Conservation (phyloP, 2,329 filamentous ascomycete genomes). For the Zymoseptoria tritici region DNA sequence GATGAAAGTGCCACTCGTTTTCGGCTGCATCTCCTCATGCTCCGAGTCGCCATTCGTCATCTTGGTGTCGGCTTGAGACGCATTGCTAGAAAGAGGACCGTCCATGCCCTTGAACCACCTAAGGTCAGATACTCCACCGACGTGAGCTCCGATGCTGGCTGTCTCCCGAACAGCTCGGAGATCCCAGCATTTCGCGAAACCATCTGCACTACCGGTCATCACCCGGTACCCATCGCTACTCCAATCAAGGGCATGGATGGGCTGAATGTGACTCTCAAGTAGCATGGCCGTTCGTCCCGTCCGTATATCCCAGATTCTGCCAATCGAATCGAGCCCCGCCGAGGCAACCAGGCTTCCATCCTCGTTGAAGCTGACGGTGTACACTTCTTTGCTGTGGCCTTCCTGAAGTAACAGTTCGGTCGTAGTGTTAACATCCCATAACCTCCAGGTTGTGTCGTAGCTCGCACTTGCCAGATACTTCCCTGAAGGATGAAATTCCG, state of each 20-base stretch:
- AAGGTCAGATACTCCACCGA: slow-evolving; percentile 83
- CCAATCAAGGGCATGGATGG: slow-evolving; percentile 92
- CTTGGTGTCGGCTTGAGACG: slow-evolving; percentile 41
- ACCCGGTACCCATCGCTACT: slow-evolving; percentile 84
- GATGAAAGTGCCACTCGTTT: slow-evolving; percentile 86
- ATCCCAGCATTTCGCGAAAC: slow-evolving; percentile 98
- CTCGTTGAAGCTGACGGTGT: slow-evolving; percentile 78
- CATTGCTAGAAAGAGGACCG: slow-evolving; percentile 56
- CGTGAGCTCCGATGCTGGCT: slow-evolving; percentile 83
- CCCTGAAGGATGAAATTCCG: slow-evolving; percentile 91
- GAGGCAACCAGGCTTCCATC: slow-evolving; percentile 87
- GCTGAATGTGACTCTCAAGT: slow-evolving; percentile 84
- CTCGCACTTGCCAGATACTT: slow-evolving; percentile 86
- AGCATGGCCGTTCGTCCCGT: slow-evolving; percentile 94
- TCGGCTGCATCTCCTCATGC: slow-evolving; percentile 44
- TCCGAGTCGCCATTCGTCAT: slow-evolving; percentile 17
- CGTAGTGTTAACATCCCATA: slow-evolving; percentile 87
- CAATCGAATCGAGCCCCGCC: slow-evolving; percentile 90
- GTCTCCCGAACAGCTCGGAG: slow-evolving; percentile 77
- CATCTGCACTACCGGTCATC: slow-evolving; percentile 84
- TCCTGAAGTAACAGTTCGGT: slow-evolving; percentile 83
- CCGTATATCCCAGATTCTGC: slow-evolving; percentile 88
- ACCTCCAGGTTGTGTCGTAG: slow-evolving; percentile 90
- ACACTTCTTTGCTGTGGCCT: slow-evolving; percentile 90
- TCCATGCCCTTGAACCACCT: slow-evolving; percentile 89